These are phyloP conservation scores for Nakazawaea holstii DNA, from an alignment of 805 yeast species.

Conservation along the genomic window DNA sequence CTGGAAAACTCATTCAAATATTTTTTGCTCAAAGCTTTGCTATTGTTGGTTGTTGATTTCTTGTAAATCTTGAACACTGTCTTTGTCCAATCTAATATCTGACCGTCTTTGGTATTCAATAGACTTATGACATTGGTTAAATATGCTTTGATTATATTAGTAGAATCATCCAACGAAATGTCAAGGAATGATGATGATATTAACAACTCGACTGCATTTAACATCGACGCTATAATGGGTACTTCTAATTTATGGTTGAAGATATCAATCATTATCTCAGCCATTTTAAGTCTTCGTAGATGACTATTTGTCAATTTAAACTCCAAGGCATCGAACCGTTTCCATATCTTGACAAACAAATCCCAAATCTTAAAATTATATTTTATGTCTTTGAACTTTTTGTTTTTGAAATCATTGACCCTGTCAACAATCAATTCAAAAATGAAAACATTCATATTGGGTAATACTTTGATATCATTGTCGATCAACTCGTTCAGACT, in stretches of 20 bases:
- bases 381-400: slow-evolving; percentile 37
- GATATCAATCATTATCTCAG: slow-evolving; percentile 27
- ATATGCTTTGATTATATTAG: background rate
- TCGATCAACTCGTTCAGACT: slow-evolving; percentile 29
- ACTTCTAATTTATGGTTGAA: slow-evolving; percentile 16
- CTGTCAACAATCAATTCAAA: slow-evolving; percentile 59
- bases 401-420: slow-evolving; percentile 36
- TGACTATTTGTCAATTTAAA: slow-evolving; percentile 30
- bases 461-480: slow-evolving; percentile 36
- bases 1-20: slow-evolving; percentile 20
- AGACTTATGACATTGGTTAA: slow-evolving; percentile 7
- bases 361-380: slow-evolving; percentile 42
- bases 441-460: slow-evolving; percentile 48
- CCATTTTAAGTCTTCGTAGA: slow-evolving; percentile 36
- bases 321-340: slow-evolving; percentile 14
- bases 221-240: slow-evolving; percentile 17
- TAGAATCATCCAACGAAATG: slow-evolving; percentile 11
- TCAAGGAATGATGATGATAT: slow-evolving; percentile 16
- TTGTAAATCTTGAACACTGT: slow-evolving; percentile 18
- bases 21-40: slow-evolving; percentile 15
- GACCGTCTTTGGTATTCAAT: background rate
- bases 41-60: slow-evolving; percentile 1
- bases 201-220: slow-evolving; percentile 13
- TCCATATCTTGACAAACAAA: slow-evolving; percentile 33
- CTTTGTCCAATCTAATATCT: slow-evolving; percentile 19